Conservation (phyloP, 192 early-diverging fungal species). For the Coemansia sp. region DNA sequence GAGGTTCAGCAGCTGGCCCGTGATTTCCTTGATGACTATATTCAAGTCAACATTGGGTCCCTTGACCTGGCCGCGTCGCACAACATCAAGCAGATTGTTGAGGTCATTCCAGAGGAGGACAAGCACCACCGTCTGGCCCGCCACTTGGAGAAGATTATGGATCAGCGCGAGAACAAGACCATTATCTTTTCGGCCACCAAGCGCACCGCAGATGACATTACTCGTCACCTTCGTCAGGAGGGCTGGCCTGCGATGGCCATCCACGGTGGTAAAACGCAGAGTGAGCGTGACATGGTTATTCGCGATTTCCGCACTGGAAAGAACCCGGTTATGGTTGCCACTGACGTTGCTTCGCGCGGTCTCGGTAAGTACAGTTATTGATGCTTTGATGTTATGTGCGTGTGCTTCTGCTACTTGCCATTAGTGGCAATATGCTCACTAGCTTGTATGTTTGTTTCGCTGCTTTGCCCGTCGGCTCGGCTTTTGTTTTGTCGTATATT, state of each 20-base stretch:
- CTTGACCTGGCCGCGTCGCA: constrained; percentile 89
- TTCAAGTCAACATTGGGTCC: constrained; percentile 97
- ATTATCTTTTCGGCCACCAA: constrained; percentile 96
- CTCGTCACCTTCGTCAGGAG: constrained; percentile 82
- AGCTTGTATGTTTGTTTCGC: not conserved
- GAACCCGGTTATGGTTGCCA: constrained; percentile 93
- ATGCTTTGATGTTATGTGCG: not conserved
- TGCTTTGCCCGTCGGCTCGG: not conserved
- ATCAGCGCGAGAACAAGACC: constrained; percentile 84
- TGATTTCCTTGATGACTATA: constrained; percentile 89
- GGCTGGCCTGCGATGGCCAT: constrained; percentile 92
- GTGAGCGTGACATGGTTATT: constrained; percentile 96
- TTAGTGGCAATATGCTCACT: constrained; percentile 8
- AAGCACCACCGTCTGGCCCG: constrained; percentile 74
- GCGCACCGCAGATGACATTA: constrained; percentile 88
- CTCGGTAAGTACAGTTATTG: constrained; percentile 66
- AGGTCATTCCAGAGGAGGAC: constrained; percentile 83
- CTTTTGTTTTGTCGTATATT: not conserved
- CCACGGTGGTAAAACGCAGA: constrained; percentile 96
- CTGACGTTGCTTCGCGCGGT: constrained; percentile 97
- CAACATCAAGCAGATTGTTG: constrained; percentile 88
- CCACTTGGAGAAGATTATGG: constrained; percentile 82
- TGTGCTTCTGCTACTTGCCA: not conserved
- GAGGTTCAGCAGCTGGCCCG: constrained; percentile 89
- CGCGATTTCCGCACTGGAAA: constrained; percentile 85